Conservation (phyloP, 139 green algal species). For the Deuterostichococcus epilithicus region DNA sequence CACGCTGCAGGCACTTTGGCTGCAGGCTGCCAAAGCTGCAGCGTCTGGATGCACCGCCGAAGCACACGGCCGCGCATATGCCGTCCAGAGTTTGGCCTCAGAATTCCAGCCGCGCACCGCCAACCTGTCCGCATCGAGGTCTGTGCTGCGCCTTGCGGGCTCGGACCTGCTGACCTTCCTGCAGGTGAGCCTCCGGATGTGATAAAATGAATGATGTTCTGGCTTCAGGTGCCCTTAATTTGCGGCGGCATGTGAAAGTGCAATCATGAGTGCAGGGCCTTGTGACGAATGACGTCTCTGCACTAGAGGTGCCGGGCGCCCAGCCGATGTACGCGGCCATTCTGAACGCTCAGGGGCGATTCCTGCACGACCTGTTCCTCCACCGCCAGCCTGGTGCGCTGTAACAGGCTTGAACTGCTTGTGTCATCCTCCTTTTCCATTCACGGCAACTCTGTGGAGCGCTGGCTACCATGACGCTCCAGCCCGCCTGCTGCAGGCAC, state of each 20-base stretch:
- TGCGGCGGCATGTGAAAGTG: too few relatives aligned
- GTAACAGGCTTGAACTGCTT: too few relatives aligned
- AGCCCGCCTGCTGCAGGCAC: slow-evolving; percentile 18
- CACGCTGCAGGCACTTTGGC: too few relatives aligned
- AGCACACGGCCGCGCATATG: too few relatives aligned
- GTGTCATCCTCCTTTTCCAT: too few relatives aligned
- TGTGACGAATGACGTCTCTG: slow-evolving; percentile 58
- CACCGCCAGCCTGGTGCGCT: slow-evolving; percentile 35
- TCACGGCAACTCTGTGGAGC: too few relatives aligned
- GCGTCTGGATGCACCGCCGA: background rate
- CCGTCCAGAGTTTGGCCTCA: background rate
- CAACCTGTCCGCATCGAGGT: slow-evolving; percentile 13
- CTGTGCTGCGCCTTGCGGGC: slow-evolving; percentile 36
- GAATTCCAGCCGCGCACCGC: background rate
- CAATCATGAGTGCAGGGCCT: slow-evolving; percentile 43
- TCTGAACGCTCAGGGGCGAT: slow-evolving; percentile 70
- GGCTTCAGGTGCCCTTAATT: too few relatives aligned
- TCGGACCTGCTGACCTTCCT: slow-evolving; percentile 39
- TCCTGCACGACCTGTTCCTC: slow-evolving; percentile 71
- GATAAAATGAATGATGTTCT: too few relatives aligned
- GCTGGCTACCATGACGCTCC: too few relatives aligned
- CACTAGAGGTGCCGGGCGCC: slow-evolving; percentile 21
- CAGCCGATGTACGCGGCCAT: slow-evolving; percentile 55
- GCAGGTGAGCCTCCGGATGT: slow-evolving; percentile 28
- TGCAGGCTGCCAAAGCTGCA: too few relatives aligned